These are phyloP conservation scores for Pythium guiyangense DNA, from an alignment of 352 stramenopile genomes.

Conservation along the genomic window DNA sequence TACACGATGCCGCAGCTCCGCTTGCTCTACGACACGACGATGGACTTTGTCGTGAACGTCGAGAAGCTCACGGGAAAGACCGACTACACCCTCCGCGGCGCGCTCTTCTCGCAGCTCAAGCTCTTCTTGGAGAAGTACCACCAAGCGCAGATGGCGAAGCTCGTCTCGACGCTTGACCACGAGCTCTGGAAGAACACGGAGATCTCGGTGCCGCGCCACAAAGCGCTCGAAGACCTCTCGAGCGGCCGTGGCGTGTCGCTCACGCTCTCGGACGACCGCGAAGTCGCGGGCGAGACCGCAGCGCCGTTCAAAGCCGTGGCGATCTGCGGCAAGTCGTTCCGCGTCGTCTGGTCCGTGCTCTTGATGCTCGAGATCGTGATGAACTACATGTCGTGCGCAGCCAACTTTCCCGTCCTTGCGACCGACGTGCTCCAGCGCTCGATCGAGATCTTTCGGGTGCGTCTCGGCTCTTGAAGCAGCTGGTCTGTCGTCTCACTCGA, in stretches of 20 bases:
- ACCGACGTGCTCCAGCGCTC: slow-evolving; percentile 92
- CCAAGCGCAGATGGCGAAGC: slow-evolving; percentile 87
- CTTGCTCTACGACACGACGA: slow-evolving; percentile 92
- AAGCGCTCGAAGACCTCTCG: slow-evolving; percentile 88
- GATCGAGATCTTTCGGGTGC: slow-evolving; percentile 87
- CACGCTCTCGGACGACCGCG: slow-evolving; percentile 62
- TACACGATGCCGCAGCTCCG: slow-evolving; percentile 93
- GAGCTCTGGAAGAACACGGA: slow-evolving; percentile 94
- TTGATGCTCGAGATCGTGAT: slow-evolving; percentile 95
- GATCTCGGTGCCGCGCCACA: slow-evolving; percentile 89
- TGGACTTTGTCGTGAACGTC: slow-evolving; percentile 90
- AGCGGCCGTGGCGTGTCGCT: slow-evolving; percentile 86
- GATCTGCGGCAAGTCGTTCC: slow-evolving; percentile 92
- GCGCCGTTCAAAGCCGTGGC: slow-evolving; percentile 77
- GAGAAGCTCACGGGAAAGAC: slow-evolving; percentile 90
- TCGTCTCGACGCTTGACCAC: slow-evolving; percentile 93
- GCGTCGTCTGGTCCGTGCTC: slow-evolving; percentile 94
- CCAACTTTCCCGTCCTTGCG: slow-evolving; percentile 93
- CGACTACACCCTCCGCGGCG: slow-evolving; percentile 89
- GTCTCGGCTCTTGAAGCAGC: not conserved
- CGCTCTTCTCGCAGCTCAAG: slow-evolving; percentile 93
- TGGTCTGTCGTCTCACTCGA: too few relatives aligned
- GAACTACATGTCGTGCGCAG: slow-evolving; percentile 92
- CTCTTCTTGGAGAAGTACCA: slow-evolving; percentile 95
- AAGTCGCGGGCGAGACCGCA: slow-evolving; percentile 54